Evolutionary conservation across 176 grass and related monocot species (phyloP).

Genomic region (Juncus inflexus): DNA sequence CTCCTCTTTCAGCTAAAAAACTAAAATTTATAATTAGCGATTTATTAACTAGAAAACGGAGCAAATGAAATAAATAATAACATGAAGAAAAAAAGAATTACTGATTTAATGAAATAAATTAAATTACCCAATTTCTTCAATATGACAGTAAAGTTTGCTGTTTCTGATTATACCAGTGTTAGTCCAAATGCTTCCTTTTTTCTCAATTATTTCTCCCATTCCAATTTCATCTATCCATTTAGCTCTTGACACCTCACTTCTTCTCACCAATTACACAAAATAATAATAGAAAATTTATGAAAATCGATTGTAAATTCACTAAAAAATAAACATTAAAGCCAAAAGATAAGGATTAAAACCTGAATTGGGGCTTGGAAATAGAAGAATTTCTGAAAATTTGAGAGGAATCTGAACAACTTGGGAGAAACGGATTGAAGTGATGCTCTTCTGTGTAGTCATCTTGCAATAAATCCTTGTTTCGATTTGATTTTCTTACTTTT

Average conservation of each 20-base stretch:
- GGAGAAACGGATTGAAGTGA: slow-evolving; percentile 25
- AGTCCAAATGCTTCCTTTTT: slow-evolving; percentile 72
- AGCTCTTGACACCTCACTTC: slow-evolving; percentile 53
- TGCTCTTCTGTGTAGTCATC: slow-evolving; percentile 12
- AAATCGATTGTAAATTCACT: neutral
- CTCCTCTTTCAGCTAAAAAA: slow-evolving; percentile 74
- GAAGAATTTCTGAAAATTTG: neutral
- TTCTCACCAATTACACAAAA: slow-evolving; percentile 20
- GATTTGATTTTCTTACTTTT: slow-evolving; percentile 1
- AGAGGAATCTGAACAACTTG: neutral
- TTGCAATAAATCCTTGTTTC: slow-evolving; percentile 1
- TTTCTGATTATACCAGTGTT: slow-evolving; percentile 50
- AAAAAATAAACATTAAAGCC: neutral
- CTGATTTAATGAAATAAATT: no score
- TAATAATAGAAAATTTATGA: neutral
- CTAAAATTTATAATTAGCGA: slow-evolving; percentile 41
- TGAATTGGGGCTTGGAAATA: slow-evolving; percentile 17
- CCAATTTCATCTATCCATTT: slow-evolving; percentile 62
- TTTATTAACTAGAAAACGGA: no score
- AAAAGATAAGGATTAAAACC: slow-evolving; percentile 2
- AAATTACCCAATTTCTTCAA: slow-evolving; percentile 81
- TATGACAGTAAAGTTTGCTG: slow-evolving; percentile 59
- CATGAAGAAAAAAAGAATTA: neutral
- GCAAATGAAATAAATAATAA: neutral
- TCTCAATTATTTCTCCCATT: slow-evolving; percentile 62